Percentiles rank a stretch among this genome's conserved stretches.
phyloP scores from a whole-genome alignment of 768 basidiomycete species.

The Tylopilus subfusipes region DNA sequence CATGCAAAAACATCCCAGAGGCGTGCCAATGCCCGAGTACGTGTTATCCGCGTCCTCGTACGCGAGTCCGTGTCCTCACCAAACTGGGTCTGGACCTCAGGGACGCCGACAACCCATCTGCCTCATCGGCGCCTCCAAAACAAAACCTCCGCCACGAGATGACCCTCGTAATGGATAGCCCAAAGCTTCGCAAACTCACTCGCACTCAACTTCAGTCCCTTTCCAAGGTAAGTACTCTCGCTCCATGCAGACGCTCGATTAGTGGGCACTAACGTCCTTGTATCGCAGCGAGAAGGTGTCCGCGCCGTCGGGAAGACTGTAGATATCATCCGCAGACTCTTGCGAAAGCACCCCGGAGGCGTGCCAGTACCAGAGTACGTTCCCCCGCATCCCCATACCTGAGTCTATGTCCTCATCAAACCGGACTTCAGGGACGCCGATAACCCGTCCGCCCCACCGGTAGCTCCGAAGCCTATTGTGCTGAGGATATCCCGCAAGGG shows the following conservation, averaged over 20 bases:
- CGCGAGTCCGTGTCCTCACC: background rate
- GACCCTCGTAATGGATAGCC: slow-evolving; percentile 12
- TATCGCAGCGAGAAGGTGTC: slow-evolving; percentile 22
- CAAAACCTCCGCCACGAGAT: background rate
- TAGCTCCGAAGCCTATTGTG: background rate
- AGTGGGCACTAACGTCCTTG: background rate
- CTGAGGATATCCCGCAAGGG: background rate
- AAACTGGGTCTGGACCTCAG: slow-evolving; percentile 1
- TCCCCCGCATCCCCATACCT: background rate
- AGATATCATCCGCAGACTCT: slow-evolving; percentile 25
- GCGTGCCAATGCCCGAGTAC: slow-evolving; percentile 18
- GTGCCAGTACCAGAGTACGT: slow-evolving; percentile 19
- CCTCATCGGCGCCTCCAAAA: slow-evolving; percentile 5
- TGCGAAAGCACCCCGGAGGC: slow-evolving; percentile 26
- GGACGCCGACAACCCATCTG: background rate
- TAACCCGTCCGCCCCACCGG: slow-evolving; percentile 5
- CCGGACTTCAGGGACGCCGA: slow-evolving; percentile 1
- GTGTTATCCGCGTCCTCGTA: background rate
- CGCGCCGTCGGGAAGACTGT: slow-evolving; percentile 28
- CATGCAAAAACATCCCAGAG: slow-evolving; percentile 23
- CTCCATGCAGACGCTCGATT: background rate
- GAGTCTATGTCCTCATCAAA: background rate
- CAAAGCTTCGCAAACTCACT: slow-evolving; percentile 18
- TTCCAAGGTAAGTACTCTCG: slow-evolving; percentile 18
- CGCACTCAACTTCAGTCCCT: slow-evolving; percentile 24